Evolutionary conservation across 805 yeast species (phyloP), one percentile per base, ranked within the genome.

Genomic region (Cyberlindnera mycetangii): DNA sequence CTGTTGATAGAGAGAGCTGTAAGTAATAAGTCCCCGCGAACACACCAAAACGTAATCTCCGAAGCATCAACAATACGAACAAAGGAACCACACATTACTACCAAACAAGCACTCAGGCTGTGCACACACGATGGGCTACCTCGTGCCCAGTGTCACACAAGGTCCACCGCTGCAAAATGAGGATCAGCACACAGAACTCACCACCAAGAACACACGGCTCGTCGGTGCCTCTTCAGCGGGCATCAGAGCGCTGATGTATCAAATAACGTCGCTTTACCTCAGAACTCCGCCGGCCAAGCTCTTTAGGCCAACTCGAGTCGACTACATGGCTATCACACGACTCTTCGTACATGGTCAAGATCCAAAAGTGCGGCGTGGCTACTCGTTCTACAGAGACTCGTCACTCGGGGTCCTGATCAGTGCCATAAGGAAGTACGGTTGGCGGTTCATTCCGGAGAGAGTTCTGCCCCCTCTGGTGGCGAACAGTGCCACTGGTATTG

Each of bases 301-400:
- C 18, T 92, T 92, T 62, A 71, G 96, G 28, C 98, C 98, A 1
- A 82, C 96, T 4, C 68, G 97, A 32, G 86, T 92, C 49, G 98
- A 92, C 62, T 89, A 87, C 56, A 68, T 88, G 59, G 86, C 86
- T 7, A 76, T 81, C 43, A 78, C 84, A 1, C 66, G 89, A 41
- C 76, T 77, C 7, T 57, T 70, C 22, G 63, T 70, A 39, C 74
- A 73, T 40, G 78, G 77, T 28, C 28, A n/a, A n/a, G n/a, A n/a
- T n/a, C n/a, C n/a, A n/a, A n/a, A n/a, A n/a, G 70, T 36, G 59
- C 74, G 15, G 63, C 63, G 31, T 54, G 74, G 49, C 80, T 50
- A 47, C 67, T 70, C 70, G 32, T 66, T 75, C 47, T 50, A 47
- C 39, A 48, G 93, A 3, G 95, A 90, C 62, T 85, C 96, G 1